These are phyloP conservation scores for Trifolium repens DNA, from an alignment of 306 rosid species.

Conservation along the genomic window DNA sequence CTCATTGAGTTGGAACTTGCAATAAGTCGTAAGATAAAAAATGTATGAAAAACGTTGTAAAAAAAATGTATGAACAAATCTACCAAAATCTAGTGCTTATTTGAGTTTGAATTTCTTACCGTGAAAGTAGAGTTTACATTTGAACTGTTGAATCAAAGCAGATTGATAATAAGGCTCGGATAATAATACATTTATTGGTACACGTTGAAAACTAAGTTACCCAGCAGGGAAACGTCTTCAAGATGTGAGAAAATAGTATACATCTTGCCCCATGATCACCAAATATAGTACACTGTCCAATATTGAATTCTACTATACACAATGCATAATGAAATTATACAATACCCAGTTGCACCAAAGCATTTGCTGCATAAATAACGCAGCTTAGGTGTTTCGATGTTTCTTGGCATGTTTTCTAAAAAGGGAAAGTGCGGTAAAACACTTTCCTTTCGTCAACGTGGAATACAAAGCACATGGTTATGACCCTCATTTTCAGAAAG, in stretches of 20 bases:
- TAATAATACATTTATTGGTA: not conserved
- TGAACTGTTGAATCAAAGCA: not conserved
- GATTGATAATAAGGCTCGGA: not conserved
- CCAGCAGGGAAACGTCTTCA: slow-evolving; percentile 6
- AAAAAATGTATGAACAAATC: not conserved
- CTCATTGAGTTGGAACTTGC: not conserved
- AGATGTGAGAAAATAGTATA: slow-evolving; percentile 1
- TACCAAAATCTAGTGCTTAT: not conserved
- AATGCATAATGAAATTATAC: slow-evolving; percentile 19
- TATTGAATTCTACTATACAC: slow-evolving; percentile 7
- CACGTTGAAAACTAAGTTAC: slow-evolving; percentile 6
- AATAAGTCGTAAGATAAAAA: not conserved
- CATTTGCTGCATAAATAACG: slow-evolving; percentile 28
- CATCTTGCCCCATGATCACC: not conserved
- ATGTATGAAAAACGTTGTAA: not conserved
- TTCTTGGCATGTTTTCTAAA: not conserved
- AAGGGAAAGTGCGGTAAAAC: slow-evolving; percentile 22
- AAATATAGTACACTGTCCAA: slow-evolving; percentile 27
- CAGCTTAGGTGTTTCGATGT: slow-evolving; percentile 12
- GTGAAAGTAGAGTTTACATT: slow-evolving; percentile 8
- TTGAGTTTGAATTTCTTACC: not conserved
- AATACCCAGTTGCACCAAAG: slow-evolving; percentile 1
- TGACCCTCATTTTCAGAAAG: not conserved
- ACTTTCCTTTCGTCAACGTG: slow-evolving; percentile 4
- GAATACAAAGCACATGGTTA: not conserved